Conservation (phyloP, 2,329 filamentous ascomycete genomes). For the Elsinoe batatas region DNA sequence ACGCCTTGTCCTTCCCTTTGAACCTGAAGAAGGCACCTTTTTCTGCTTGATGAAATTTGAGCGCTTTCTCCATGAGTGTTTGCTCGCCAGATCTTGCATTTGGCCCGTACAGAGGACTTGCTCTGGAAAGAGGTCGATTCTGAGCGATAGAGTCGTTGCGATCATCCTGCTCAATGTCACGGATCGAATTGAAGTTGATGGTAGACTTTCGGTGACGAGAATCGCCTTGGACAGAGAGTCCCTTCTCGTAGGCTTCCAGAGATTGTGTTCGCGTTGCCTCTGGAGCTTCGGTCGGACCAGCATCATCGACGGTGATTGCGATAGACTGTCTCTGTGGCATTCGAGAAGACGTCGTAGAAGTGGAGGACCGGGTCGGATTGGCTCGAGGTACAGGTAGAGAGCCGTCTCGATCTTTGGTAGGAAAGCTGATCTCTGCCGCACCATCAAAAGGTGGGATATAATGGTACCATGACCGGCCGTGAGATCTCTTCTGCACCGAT, state of each 20-base stretch:
- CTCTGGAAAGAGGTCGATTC: conserved; percentile 17
- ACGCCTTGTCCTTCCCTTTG: conserved; percentile 21
- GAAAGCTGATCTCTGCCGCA: conserved; percentile 13
- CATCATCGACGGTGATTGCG: neutral
- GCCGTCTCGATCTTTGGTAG: neutral
- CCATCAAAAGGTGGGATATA: conserved; percentile 18
- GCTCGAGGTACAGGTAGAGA: neutral
- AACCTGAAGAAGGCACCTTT: conserved; percentile 26
- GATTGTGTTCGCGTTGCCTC: conserved; percentile 16
- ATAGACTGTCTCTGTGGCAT: conserved; percentile 9
- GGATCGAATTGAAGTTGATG: conserved; percentile 16
- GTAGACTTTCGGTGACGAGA: conserved; percentile 22
- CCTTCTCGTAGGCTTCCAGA: conserved; percentile 23
- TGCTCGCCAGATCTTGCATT: conserved; percentile 12
- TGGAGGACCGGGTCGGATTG: neutral
- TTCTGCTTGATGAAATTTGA: conserved; percentile 25
- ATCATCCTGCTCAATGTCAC: conserved; percentile 20
- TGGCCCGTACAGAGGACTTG: conserved; percentile 11
- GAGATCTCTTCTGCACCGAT: conserved; percentile 19
- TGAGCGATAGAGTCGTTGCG: conserved; percentile 13
- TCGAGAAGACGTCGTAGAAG: neutral
- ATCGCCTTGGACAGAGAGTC: conserved; percentile 22
- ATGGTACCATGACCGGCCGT: conserved; percentile 19
- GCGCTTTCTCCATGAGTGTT: conserved; percentile 25
- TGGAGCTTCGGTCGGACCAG: neutral